Evolutionary conservation across 306 rosid species (phyloP).

Genomic region (Lathyrus oleraceus): DNA sequence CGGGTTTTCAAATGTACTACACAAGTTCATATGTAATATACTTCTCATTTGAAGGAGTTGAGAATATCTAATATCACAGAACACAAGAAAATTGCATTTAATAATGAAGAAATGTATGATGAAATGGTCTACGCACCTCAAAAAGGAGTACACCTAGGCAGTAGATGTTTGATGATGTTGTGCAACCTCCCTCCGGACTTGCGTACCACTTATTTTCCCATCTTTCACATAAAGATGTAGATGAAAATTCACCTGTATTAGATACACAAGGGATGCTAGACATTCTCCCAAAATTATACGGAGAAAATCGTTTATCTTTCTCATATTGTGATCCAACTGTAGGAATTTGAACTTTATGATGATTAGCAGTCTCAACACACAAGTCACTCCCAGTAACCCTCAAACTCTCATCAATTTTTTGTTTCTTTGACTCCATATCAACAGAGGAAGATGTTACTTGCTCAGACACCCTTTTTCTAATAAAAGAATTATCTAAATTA

Average conservation of each 20-base stretch:
- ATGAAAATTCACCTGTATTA: constrained; percentile 44
- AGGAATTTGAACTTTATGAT: constrained; percentile 41
- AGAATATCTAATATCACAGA: constrained; percentile 15
- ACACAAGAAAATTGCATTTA: constrained; percentile 22
- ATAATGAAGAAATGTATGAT: constrained; percentile 26
- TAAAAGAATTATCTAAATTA: constrained; percentile 42
- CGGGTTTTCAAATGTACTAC: not conserved
- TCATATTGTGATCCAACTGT: constrained; percentile 41
- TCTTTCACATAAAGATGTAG: constrained; percentile 42
- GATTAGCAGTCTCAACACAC: constrained; percentile 42
- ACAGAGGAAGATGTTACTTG: constrained; percentile 43
- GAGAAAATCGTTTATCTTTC: constrained; percentile 36
- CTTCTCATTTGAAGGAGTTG: constrained; percentile 17
- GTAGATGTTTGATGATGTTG: constrained; percentile 74
- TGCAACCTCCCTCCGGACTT: constrained; percentile 84
- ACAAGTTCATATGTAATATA: constrained; percentile 13
- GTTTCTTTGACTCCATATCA: constrained; percentile 58
- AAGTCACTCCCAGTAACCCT: constrained; percentile 43
- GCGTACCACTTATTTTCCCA: constrained; percentile 79
- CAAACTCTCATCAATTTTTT: constrained; percentile 49
- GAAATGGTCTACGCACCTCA: constrained; percentile 65
- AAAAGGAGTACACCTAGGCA: constrained; percentile 85
- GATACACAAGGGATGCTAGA: constrained; percentile 47
- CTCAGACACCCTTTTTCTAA: constrained; percentile 57
- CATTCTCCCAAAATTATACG: constrained; percentile 48